phyloP scores from a whole-genome alignment of 495 filamentous ascomycete species.

The Evansstolkia leycettana region DNA sequence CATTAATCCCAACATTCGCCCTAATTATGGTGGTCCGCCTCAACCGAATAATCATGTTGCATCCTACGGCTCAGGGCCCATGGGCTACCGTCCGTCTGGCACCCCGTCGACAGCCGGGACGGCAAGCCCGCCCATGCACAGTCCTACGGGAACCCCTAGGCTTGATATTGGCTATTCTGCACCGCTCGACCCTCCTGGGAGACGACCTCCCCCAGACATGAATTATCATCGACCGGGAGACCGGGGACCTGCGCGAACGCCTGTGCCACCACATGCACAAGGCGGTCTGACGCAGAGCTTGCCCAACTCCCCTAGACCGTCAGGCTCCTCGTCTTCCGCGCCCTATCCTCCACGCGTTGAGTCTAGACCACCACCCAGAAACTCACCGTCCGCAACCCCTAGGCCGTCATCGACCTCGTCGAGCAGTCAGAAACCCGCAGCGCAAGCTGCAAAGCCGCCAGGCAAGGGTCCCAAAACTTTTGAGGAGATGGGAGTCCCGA shows the following conservation, averaged over 20 bases:
- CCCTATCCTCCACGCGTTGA: constrained; percentile 22
- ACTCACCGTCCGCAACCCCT: constrained; percentile 20
- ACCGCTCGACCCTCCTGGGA: constrained; percentile 29
- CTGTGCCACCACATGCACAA: constrained; percentile 18
- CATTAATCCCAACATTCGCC: constrained; percentile 41
- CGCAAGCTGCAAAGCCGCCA: constrained; percentile 13
- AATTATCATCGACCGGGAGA: constrained; percentile 20
- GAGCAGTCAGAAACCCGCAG: constrained; percentile 17
- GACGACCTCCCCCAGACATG: constrained; percentile 15
- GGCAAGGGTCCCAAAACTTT: constrained; percentile 90
- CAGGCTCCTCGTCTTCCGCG: constrained; percentile 17
- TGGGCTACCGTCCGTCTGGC: constrained; percentile 28
- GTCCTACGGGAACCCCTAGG: constrained; percentile 22
- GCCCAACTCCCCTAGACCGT: constrained; percentile 15
- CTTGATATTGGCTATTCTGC: constrained; percentile 44
- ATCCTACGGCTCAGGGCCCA: constrained; percentile 23
- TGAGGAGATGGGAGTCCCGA: constrained; percentile 92
- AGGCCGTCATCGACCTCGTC: constrained; percentile 11
- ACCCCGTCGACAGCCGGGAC: constrained; percentile 20
- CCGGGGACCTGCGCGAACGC: constrained; percentile 21
- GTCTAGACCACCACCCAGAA: constrained; percentile 20
- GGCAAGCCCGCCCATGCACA: constrained; percentile 15
- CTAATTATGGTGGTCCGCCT: constrained; percentile 20
- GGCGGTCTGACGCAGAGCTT: constrained; percentile 7
- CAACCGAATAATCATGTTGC: constrained; percentile 14